Evolutionary conservation across 2,329 filamentous ascomycete species (phyloP), one percentile per base, ranked within the genome.

Genomic region (Pseudogymnoascus sp.): DNA sequence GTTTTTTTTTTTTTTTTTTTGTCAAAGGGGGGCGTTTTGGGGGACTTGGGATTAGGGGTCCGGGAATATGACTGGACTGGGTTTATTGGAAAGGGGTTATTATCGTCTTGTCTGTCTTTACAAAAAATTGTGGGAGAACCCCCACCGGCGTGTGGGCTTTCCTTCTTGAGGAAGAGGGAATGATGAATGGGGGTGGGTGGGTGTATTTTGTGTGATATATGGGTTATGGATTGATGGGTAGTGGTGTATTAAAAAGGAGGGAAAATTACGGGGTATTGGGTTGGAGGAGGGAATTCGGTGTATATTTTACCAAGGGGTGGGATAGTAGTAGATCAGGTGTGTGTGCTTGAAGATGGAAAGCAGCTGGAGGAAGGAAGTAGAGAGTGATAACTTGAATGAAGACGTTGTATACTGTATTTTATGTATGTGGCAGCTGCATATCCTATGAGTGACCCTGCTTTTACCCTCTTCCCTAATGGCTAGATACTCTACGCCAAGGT

Each of bases 131-230:
- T 26, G 39, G 39, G 39, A 45, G 13, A 45, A n/a, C n/a, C n/a
- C n/a, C 21, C 39, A 28, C 39, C 39, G 39, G 39, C 39, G 39
- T 15, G 39, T 45, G 39, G 39, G n/a, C n/a, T n/a, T 13, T 19
- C 2, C 21, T 38, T 38, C 35, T 45, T 15, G 21, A 28, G 39
- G 7, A 28, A 13, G 39, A 15, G 39, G 13, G 7, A 10, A 15
- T 45, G 39, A 45, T 45, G 39, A n/a, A 45, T 45, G 21, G 18
- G 39, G 38, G n/a, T 7, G n/a, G 15, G 21, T 21, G 15, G 10
- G 39, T 45, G 19, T 45, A 45, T 45, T 45, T 45, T 45, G 21
- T 45, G 39, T 45, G 39, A 45, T 45, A 45, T 45, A 45, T 45
- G 5, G 39, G 39, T 26, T 45, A 45, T 19, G 38, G 18, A 39